phyloP scores from a whole-genome alignment of 148 eudicot genomes.

The Beta vulgaris region DNA sequence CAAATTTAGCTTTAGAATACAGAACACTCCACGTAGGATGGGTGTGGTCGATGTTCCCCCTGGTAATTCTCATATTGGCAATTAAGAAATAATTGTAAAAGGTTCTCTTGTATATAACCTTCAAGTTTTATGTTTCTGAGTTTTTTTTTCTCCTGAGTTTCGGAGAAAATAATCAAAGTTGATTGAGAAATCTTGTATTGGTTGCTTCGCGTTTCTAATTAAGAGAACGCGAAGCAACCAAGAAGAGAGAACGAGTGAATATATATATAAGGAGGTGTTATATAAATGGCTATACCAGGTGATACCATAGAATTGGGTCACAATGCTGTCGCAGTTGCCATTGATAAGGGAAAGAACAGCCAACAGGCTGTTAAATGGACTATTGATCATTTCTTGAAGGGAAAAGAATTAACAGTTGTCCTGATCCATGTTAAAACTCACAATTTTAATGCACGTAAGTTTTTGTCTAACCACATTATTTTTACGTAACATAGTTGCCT shows the following conservation, averaged over 20 bases:
- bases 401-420: constrained; percentile 24
- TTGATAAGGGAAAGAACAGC: constrained; percentile 74
- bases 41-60: too few relatives aligned
- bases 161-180: background rate
- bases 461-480: too few relatives aligned
- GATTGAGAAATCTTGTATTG: background rate
- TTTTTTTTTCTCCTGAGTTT: background rate
- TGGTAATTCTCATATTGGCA: background rate
- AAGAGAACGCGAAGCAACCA: constrained; percentile 4
- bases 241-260: background rate
- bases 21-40: background rate
- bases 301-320: constrained; percentile 5
- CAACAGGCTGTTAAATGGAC: constrained; percentile 72
- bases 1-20: background rate
- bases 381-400: constrained; percentile 45
- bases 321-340: constrained; percentile 39
- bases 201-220: constrained; percentile 7
- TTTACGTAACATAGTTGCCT: too few relatives aligned
- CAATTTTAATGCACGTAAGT: constrained; percentile 30
- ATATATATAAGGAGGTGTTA: background rate
- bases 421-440: constrained; percentile 60
- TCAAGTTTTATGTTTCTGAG: background rate
- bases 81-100: background rate
- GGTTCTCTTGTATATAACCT: background rate
- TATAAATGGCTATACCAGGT: background rate